Evolutionary conservation across 2,329 filamentous ascomycete species (phyloP), one percentile per base, ranked within the genome.

Genomic region (Dendrostoma leiphaemia): DNA sequence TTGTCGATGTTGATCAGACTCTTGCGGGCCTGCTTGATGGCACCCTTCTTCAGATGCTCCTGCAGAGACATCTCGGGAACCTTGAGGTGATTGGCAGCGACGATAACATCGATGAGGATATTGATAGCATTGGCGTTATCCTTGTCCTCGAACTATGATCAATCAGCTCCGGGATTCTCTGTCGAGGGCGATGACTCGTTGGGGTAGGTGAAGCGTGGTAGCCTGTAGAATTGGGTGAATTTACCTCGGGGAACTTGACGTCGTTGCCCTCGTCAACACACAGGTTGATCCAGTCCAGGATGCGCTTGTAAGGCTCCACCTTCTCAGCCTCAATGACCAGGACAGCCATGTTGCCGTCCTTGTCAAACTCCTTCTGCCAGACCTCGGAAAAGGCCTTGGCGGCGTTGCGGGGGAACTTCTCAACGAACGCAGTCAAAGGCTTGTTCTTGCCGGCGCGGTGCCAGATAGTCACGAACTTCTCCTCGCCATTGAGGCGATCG

Each of bases 51-150:
- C 17, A 58, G 48, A 15, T 44, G 47, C 28, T 34, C 46, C 52
- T 58, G 56, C n/a, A 58, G 52, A 6, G 56, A 58, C 15, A 43
- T 48, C 48, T 58, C 52, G 32, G 56, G 56, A 28, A 58, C 45
- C 45, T 58, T 19, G 8, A 58, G n/a, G 31, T 26, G 9, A 48
- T 58, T 40, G 7, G 56, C 56, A 10, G 37, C 44, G 12, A 17
- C 23, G 38, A 58, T 55, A 44, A 58, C 34, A 7, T 58, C 43
- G 8, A 58, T 37, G 2, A 58, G 32, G 31, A 52, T 35, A n/a
- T 52, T 45, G 5, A 58, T 48, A 40, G 35, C 43, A 38, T 58
- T 49, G 40, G 35, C 43, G 44, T 58, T 49, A 21, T 34, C 24
- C 19, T 48, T 15, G 46, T 54, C 47, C 9, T 44, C 24, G 17